Evolutionary conservation across 768 basidiomycete genomes (phyloP), one percentile per base, ranked within the genome.

Genomic region (Dictyophora rubrovolvata): DNA sequence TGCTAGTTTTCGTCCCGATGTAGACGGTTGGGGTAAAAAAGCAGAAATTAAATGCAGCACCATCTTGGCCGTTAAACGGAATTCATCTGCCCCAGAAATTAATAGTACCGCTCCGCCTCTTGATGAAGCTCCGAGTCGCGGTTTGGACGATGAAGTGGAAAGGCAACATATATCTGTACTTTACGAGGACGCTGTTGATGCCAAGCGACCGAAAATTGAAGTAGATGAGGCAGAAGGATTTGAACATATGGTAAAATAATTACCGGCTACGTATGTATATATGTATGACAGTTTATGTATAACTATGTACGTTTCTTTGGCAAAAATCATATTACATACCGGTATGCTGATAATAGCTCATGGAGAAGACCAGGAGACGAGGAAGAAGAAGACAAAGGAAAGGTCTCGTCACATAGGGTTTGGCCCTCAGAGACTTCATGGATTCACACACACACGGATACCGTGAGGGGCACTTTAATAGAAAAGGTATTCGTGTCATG

Each of bases 1-100:
- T 68, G 80, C 83, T 22, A 86, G 89, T 17, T 96, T 97, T 70
- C 84, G 94, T 60, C 94, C 94, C 10, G 75, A 77, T 12, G 84
- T 84, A 0, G 82, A 82, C 23, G 84, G 81, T 22, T 98, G 94
- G 94, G 94, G 94, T 5, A 81, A 86, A 68, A 79, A 81, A 58
- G 88, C 85, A 2, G 83, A 89, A 64, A 74, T 96, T 23, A 77
- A 77, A 37, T 89, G 87, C 66, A 75, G 77, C 47, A 81, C 67
- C 34, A 86, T 98, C 53, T 74, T 97, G 34, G 77, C 67, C 18
- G 68, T 89, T 60, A 72, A 83, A 59, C 68, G 66, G 54, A 17
- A n/a, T n/a, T 56, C 55, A 48, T 23, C 22, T n/a, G 5, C 16
- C 23, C 16, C 17, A 12, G 14, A 12, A 3, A n/a, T 14, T n/a